Evolutionary conservation across 148 eudicot species (phyloP).

Genomic region (Rhododendron ovatum): DNA sequence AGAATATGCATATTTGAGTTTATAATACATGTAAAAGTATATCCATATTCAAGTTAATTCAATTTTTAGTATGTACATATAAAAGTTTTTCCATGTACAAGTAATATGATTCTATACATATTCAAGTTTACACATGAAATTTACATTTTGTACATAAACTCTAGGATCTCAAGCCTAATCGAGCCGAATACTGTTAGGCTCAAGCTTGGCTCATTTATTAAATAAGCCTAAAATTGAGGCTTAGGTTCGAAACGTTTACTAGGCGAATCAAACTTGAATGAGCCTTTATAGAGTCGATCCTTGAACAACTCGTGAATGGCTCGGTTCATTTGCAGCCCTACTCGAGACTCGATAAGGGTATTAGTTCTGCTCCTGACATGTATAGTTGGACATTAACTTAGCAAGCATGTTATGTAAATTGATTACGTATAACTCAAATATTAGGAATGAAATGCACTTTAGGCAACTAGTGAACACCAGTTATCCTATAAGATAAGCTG

Average conservation of each 20-base stretch:
- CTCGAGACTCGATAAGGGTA: neutral
- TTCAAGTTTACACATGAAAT: neutral
- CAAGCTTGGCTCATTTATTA: neutral
- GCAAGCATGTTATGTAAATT: neutral
- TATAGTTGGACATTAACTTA: neutral
- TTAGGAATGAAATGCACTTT: neutral
- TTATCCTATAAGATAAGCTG: neutral
- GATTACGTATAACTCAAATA: neutral
- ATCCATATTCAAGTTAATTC: too few species aligned
- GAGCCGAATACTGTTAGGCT: neutral
- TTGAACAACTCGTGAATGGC: neutral
- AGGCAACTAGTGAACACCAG: neutral
- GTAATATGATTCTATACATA: too few species aligned
- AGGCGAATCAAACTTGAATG: neutral
- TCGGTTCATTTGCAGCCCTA: neutral
- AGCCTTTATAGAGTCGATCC: neutral
- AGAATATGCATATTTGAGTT: too few species aligned
- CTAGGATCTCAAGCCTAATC: neutral
- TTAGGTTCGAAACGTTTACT: neutral
- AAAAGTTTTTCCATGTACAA: neutral
- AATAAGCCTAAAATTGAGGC: neutral
- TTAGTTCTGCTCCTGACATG: neutral
- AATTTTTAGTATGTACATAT: neutral
- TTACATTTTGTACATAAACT: neutral
- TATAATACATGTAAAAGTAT: too few species aligned